Percentiles rank a stretch among this genome's conserved stretches.
Evolutionary conservation across 768 basidiomycete species (phyloP).

Genomic region (Exsudoporus frostii): DNA sequence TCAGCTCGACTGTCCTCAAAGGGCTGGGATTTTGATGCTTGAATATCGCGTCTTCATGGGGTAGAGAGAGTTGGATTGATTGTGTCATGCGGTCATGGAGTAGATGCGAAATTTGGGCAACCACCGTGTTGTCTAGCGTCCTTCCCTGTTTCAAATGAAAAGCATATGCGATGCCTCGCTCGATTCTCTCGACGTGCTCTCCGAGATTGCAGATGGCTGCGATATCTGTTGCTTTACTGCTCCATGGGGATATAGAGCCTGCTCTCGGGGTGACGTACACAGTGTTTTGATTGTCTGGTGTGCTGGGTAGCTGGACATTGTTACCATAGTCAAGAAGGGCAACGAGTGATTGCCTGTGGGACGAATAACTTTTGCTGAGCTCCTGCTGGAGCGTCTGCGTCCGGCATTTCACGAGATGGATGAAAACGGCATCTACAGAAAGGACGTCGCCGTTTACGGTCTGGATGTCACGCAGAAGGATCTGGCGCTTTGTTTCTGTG

Average conservation of each 20-base stretch:
- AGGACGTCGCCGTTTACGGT: constrained; percentile 46
- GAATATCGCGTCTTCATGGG: constrained; percentile 58
- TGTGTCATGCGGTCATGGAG: constrained; percentile 99
- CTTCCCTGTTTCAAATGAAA: constrained; percentile 47
- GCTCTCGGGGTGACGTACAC: constrained; percentile 78
- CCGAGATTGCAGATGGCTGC: constrained; percentile 81
- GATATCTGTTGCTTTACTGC: constrained; percentile 98
- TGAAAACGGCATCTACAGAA: constrained; percentile 77
- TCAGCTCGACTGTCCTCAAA: constrained; percentile 70
- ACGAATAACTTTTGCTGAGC: constrained; percentile 43
- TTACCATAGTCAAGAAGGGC: constrained; percentile 85
- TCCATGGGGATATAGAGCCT: constrained; percentile 98
- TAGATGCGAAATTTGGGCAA: constrained; percentile 59
- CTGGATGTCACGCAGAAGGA: constrained; percentile 61
- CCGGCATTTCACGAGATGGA: constrained; percentile 78
- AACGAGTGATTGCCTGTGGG: constrained; percentile 53
- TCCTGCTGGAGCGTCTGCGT: constrained; percentile 44
- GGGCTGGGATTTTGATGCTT: constrained; percentile 58
- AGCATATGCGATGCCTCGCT: constrained; percentile 75
- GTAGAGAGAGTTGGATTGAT: constrained; percentile 54
- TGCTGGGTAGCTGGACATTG: constrained; percentile 50
- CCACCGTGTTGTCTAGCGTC: constrained; percentile 41
- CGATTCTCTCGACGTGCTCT: constrained; percentile 70
- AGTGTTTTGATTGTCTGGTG: constrained; percentile 40
- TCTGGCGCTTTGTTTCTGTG: constrained; percentile 65